Evolutionary conservation across 192 early-diverging fungal species (phyloP), one percentile per base, ranked within the genome.

Genomic region (Globomyces pollinis-pini): DNA sequence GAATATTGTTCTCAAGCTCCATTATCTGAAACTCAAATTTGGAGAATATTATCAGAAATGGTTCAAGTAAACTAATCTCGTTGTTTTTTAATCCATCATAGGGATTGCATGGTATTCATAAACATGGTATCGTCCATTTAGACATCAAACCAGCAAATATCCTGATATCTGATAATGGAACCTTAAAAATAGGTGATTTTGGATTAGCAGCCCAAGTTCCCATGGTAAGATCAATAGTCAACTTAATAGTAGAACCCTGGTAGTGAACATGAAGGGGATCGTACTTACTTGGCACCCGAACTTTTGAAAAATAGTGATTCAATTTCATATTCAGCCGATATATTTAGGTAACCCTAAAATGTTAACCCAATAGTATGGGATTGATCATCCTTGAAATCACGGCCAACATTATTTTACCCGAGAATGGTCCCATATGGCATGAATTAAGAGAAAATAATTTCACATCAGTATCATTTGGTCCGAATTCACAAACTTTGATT

Each of bases 71-170:
- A 35, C n/a, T n/a, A n/a, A n/a, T n/a, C n/a, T n/a, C n/a, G n/a
- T n/a, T n/a, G n/a, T n/a, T n/a, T n/a, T n/a, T 18, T n/a, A 12
- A 15, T 15, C 24, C 0, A 23, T 42, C 67, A 15, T 41, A 86
- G 68, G 88, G 89, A 0, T 35, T 97, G 21, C 58, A 73, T 7
- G 80, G 79, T 31, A 83, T 97, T 36, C 92, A 94, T 62, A 69
- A 74, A 43, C 66, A 64, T 26, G 69, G 74, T 39, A 61, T 94
- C 9, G 77, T 86, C n/a, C 94, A 97, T 71, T 65, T 95, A 55
- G 92, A 95, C 67, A 61, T 97, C 55, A 97, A 95, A 62, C 91
- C 93, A 0, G 85, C 77, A 15, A 95, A 95, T 71, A 83, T 97
- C 23, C 69, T 95, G 39, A 80, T 94, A 56, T 63, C 58, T 29